These are phyloP conservation scores for Pouteria campechiana DNA, from an alignment of 179 eudicot species.

Conservation along the genomic window DNA sequence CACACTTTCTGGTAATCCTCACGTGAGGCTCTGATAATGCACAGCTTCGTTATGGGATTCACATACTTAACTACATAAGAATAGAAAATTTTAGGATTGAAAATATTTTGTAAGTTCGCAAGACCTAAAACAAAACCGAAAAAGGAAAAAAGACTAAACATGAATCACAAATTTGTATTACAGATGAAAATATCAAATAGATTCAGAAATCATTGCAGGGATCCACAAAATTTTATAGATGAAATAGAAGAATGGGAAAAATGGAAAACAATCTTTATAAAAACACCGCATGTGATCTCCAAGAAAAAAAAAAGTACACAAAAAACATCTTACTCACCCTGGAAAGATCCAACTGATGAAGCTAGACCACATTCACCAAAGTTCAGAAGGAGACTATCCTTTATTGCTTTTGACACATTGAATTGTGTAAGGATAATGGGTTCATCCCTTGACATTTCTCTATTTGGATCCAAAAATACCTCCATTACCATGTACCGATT, in stretches of 20 bases:
- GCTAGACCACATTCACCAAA: slow-evolving; percentile 95
- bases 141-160: neutral
- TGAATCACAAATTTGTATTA: neutral
- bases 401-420: slow-evolving; percentile 62
- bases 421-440: slow-evolving; percentile 46
- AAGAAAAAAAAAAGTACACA: neutral
- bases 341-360: slow-evolving; percentile 62
- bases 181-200: no score
- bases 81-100: neutral
- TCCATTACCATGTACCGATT: slow-evolving; percentile 89
- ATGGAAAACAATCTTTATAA: no score
- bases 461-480: slow-evolving; percentile 61
- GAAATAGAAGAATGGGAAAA: no score
- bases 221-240: no score
- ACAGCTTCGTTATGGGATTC: slow-evolving; percentile 75
- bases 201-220: no score
- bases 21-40: slow-evolving; percentile 75
- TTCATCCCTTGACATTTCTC: slow-evolving; percentile 37
- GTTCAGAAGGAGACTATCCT: slow-evolving; percentile 64
- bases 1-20: slow-evolving; percentile 78
- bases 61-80: slow-evolving; percentile 64
- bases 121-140: neutral
- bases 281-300: no score
- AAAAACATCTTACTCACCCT: slow-evolving; percentile 25
- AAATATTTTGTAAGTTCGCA: neutral